phyloP scores from a whole-genome alignment of 352 stramenopile genomes.

The Pythium pectinolyticum region DNA sequence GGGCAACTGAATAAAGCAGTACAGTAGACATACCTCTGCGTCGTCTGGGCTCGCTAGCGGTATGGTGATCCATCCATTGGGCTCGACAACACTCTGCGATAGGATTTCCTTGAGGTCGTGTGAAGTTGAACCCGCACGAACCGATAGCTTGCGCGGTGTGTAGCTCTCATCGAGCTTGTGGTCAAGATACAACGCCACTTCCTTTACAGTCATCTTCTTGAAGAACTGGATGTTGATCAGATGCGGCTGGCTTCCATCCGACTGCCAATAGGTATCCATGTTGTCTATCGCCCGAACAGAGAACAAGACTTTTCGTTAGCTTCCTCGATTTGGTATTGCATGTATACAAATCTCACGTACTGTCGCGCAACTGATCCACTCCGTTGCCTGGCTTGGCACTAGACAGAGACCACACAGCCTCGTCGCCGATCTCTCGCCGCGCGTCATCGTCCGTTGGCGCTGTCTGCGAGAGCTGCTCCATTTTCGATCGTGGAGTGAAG shows the following conservation, averaged over 20 bases:
- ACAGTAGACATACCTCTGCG: conserved; percentile 31
- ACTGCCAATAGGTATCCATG: conserved; percentile 98
- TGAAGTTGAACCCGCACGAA: conserved; percentile 91
- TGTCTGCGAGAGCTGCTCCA: conserved; percentile 7
- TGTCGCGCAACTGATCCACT: conserved; percentile 95
- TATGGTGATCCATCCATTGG: conserved; percentile 93
- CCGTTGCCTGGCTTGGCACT: conserved; percentile 98
- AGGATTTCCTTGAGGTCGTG: conserved; percentile 96
- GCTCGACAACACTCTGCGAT: conserved; percentile 91
- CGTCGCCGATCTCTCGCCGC: conserved; percentile 74
- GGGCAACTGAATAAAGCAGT: not conserved
- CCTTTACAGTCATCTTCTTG: conserved; percentile 91
- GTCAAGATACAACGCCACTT: conserved; percentile 97
- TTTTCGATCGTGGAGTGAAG: conserved; percentile 1
- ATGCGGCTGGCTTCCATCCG: conserved; percentile 92
- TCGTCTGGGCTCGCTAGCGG: conserved; percentile 65
- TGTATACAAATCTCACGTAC: no score
- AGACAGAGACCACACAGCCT: conserved; percentile 95
- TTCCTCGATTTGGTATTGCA: not conserved
- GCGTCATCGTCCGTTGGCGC: conserved; percentile 10
- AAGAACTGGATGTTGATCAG: conserved; percentile 98
- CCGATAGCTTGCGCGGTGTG: conserved; percentile 95
- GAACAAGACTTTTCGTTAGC: not conserved
- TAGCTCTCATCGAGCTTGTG: conserved; percentile 98
- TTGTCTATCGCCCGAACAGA: conserved; percentile 64